Conservation (phyloP, 495 filamentous ascomycete species). For the Aspergillus cavernicola region DNA sequence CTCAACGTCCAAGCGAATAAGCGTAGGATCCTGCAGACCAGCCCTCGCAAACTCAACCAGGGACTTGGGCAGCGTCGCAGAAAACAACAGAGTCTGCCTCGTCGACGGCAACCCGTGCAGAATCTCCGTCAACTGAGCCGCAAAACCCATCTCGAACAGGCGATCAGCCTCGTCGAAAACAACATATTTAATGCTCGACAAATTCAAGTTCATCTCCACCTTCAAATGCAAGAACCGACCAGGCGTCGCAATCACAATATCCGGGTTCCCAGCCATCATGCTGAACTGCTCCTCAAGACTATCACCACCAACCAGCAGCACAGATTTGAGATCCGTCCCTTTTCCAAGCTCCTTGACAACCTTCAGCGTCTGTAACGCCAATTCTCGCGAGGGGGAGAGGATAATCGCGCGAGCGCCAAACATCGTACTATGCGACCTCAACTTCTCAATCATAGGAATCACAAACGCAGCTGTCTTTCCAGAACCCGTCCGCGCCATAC, state of each 20-base stretch:
- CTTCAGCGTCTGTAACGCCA: conserved; percentile 92
- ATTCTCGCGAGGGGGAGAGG: conserved; percentile 84
- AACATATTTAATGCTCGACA: conserved; percentile 82
- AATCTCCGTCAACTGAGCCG: conserved; percentile 88
- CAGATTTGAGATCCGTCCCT: conserved; percentile 84
- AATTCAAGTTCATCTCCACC: conserved; percentile 88
- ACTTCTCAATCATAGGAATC: conserved; percentile 92
- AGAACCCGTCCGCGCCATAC: conserved; percentile 95
- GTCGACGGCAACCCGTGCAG: conserved; percentile 77
- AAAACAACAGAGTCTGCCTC: conserved; percentile 90
- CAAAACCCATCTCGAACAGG: conserved; percentile 97
- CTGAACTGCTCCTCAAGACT: conserved; percentile 94
- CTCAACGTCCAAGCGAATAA: conserved; percentile 87
- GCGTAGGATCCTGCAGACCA: conserved; percentile 81
- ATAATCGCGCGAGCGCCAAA: conserved; percentile 83
- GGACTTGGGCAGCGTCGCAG: conserved; percentile 87
- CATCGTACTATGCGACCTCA: conserved; percentile 82
- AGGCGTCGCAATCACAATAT: conserved; percentile 94
- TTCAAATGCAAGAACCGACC: conserved; percentile 93
- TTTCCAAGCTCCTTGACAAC: conserved; percentile 90
- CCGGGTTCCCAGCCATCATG: conserved; percentile 88
- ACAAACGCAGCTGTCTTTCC: conserved; percentile 98
- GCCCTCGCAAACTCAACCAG: conserved; percentile 94
- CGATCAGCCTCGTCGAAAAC: conserved; percentile 98
- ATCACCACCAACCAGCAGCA: conserved; percentile 91